Evolutionary conservation across 2,329 filamentous ascomycete genomes (phyloP), one percentile per base, ranked within the genome.

Genomic region (Ophiostoma novo-ulmi): DNA sequence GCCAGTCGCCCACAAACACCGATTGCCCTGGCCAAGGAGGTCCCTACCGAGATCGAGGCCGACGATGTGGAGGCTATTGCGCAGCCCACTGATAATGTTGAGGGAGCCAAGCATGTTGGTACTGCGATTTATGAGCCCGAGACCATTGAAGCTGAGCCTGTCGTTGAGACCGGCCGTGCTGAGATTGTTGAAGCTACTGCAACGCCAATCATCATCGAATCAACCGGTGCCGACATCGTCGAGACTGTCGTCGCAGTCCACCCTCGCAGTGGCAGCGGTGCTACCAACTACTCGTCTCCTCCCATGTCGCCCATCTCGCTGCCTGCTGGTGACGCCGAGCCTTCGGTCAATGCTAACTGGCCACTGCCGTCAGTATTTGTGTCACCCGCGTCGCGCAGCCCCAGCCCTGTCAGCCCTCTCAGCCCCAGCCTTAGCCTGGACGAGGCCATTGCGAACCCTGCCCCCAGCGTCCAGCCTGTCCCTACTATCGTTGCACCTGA

Each of bases 311-410:
- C 70, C 67, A 11, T 65, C 17, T 65, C 63, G 7, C 63, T 38
- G 63, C 63, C 63, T 39, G 26, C 68, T 11, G 68, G 68, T 5
- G 38, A 70, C 7, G 68, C 68, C 11, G 58, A 36, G 68, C 68
- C 58, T 5, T 65, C 68, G 2, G 22, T 35, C 17, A 48, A 31
- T 11, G 31, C 41, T 8, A 67, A 41, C 44, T 64, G 58, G 68
- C 58, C 52, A 6, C 63, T 35, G 44, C 65, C 48, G 3, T 67
- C 70, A 0, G 31, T 63, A 7, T 52, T 36, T 31, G 39, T 44
- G 10, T 41, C 65, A n/a, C 36, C 66, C 2, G 66, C 61, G 2
- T 65, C 36, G 35, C 61, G 61, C 35, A 38, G 31, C 20, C 17
- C 14, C 61, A 65, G 61, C 17, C 61, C 61, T 39, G 17, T 8